Conservation (phyloP, 805 yeast genomes). For the Lipomyces mesembrius region DNA sequence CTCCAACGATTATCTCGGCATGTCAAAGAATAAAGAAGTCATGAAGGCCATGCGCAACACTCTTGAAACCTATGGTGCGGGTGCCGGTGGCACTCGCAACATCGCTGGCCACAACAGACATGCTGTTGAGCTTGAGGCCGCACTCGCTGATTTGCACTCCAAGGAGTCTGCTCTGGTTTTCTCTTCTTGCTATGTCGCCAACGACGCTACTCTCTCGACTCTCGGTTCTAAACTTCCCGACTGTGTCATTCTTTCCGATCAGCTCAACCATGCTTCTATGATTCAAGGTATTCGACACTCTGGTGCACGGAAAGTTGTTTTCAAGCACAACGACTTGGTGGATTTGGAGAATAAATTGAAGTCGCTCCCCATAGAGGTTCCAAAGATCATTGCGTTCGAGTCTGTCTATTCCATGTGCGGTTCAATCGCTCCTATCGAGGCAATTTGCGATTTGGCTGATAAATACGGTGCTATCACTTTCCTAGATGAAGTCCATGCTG, state of each 20-base stretch:
- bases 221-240: constrained; percentile 90
- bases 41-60: constrained; percentile 76
- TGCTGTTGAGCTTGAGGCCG: constrained; percentile 85
- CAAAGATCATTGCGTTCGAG: constrained; percentile 96
- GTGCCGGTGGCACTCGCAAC: constrained; percentile 99
- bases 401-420: constrained; percentile 99
- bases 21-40: constrained; percentile 82
- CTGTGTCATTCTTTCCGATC: constrained; percentile 90
- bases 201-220: constrained; percentile 89
- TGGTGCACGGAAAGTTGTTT: constrained; percentile 82
- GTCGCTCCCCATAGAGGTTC: constrained; percentile 80
- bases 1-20: constrained; percentile 94
- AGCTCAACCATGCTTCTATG: constrained; percentile 96
- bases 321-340: constrained; percentile 84
- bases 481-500: constrained; percentile 98
- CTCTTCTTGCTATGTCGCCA: constrained; percentile 94
- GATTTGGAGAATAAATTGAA: constrained; percentile 82
- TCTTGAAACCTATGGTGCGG: constrained; percentile 90
- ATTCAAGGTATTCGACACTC: constrained; percentile 94
- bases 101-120: constrained; percentile 96
- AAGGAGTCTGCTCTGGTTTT: constrained; percentile 95
- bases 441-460: constrained; percentile 93
- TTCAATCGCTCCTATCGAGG: constrained; percentile 89
- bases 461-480: constrained; percentile 97
- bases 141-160: constrained; percentile 86